Conservation (phyloP, 2,329 filamentous ascomycete species). For the Conoideocrella luteorostrata region DNA sequence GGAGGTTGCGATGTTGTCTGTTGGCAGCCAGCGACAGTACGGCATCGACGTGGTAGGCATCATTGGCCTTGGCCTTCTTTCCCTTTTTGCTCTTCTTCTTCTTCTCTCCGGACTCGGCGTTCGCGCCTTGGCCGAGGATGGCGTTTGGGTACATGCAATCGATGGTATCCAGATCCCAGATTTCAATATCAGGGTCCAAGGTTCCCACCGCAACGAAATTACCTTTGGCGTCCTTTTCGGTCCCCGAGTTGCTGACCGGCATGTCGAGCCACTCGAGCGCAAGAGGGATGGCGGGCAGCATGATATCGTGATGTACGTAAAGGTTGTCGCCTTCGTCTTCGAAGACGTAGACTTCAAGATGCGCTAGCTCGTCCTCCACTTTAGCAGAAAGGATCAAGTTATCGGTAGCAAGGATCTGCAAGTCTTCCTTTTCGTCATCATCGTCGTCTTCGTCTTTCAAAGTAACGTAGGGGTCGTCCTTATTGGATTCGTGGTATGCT, state of each 20-base stretch:
- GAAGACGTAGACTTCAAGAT: slow-evolving; percentile 95
- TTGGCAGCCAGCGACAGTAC: slow-evolving; percentile 89
- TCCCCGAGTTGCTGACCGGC: slow-evolving; percentile 66
- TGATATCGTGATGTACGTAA: slow-evolving; percentile 98
- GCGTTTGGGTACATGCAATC: slow-evolving; percentile 98
- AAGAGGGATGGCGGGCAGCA: slow-evolving; percentile 93
- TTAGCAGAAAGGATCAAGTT: slow-evolving; percentile 89
- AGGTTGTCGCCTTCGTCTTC: slow-evolving; percentile 93
- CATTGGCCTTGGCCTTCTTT: slow-evolving; percentile 73
- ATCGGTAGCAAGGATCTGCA: slow-evolving; percentile 88
- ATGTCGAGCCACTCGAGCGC: slow-evolving; percentile 94
- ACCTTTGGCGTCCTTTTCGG: slow-evolving; percentile 60
- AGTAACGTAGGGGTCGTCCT: slow-evolving; percentile 95
- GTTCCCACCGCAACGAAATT: slow-evolving; percentile 95
- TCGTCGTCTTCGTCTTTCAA: slow-evolving; percentile 65
- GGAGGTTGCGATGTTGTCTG: slow-evolving; percentile 84
- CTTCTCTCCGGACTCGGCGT: slow-evolving; percentile 47
- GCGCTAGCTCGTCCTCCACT: slow-evolving; percentile 93
- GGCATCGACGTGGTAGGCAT: slow-evolving; percentile 88
- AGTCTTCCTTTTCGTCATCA: slow-evolving; percentile 84
- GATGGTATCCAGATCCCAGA: slow-evolving; percentile 94
- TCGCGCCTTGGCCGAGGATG: slow-evolving; percentile 73
- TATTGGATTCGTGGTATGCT: slow-evolving; percentile 88
- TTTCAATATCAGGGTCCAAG: slow-evolving; percentile 97
- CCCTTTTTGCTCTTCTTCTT: slow-evolving; percentile 81